Evolutionary conservation across 1,139 yeast genomes (phyloP).

Genomic region (Pichia sp.): DNA sequence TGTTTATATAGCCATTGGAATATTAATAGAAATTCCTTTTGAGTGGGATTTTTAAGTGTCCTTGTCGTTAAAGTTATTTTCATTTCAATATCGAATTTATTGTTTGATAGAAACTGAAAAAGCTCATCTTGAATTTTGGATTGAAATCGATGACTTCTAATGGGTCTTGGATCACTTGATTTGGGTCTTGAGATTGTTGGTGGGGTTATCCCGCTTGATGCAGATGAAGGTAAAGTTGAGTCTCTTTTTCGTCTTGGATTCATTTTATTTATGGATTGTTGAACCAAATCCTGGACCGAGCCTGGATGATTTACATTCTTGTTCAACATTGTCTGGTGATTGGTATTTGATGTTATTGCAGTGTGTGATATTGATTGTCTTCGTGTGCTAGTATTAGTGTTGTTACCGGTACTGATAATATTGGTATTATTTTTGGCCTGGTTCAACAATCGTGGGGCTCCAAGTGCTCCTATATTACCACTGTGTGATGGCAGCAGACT

Average conservation of each 20-base stretch:
- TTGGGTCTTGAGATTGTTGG: constrained; percentile 6
- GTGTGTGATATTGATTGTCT: constrained; percentile 14
- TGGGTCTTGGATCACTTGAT: constrained; percentile 60
- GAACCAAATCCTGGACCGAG: not conserved
- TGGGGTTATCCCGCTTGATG: constrained; percentile 14
- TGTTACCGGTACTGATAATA: no score
- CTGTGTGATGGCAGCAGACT: constrained; percentile 23
- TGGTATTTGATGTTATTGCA: no score
- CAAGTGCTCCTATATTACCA: constrained; percentile 13
- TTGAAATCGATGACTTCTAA: constrained; percentile 67
- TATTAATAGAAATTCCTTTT: constrained; percentile 70
- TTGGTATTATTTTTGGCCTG: constrained; percentile 6
- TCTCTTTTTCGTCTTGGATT: constrained; percentile 2
- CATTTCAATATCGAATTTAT: constrained; percentile 67
- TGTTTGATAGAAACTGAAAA: constrained; percentile 51
- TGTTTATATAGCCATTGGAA: constrained; percentile 73
- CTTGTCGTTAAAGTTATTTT: constrained; percentile 60
- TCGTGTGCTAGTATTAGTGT: constrained; percentile 1
- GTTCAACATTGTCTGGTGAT: not conserved
- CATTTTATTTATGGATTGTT: not conserved
- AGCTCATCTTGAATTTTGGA: constrained; percentile 56
- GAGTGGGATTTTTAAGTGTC: constrained; percentile 73
- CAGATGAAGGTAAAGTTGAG: constrained; percentile 16
- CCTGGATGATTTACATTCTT: constrained; percentile 1
- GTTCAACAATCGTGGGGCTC: constrained; percentile 22